These are phyloP conservation scores for Neotropicomus parvogracilis DNA, from an alignment of 1,284 basidiomycete species.

Conservation along the genomic window DNA sequence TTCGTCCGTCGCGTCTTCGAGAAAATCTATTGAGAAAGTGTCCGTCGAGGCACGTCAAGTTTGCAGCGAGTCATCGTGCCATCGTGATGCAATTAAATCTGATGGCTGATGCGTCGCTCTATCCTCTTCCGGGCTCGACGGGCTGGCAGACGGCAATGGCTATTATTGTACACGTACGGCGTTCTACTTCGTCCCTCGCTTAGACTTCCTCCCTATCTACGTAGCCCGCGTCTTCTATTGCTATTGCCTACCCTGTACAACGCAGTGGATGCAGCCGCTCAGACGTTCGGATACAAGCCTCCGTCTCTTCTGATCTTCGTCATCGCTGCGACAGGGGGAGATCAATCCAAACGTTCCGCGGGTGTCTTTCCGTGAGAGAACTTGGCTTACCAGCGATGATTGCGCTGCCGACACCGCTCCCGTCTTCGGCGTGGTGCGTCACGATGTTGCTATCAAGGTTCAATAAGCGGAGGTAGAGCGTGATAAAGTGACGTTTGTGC, in stretches of 20 bases:
- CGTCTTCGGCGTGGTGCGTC: conserved; percentile 92
- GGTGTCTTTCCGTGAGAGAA: not conserved
- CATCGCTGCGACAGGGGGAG: conserved; percentile 44
- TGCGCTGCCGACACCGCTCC: conserved; percentile 92
- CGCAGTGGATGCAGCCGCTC: conserved; percentile 6
- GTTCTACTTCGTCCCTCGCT: conserved; percentile 5
- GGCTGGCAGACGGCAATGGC: not conserved
- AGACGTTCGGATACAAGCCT: conserved; percentile 40
- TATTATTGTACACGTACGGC: conserved; percentile 29
- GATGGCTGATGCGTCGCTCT: no score
- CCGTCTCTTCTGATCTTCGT: conserved; percentile 56
- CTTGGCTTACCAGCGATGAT: conserved; percentile 80
- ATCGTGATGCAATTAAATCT: no score
- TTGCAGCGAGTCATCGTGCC: not conserved
- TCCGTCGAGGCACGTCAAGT: not conserved
- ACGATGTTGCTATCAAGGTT: conserved; percentile 62
- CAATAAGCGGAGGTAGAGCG: not conserved
- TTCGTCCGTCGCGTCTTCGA: no score
- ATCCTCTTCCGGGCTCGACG: no score
- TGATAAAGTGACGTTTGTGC: not conserved
- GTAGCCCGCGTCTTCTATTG: no score
- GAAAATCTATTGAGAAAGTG: no score
- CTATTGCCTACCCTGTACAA: not conserved
- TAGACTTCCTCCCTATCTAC: conserved; percentile 7
- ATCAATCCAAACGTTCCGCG: not conserved